phyloP scores from a whole-genome alignment of 169 alveolate genomes.

The Plasmodium gaboni region DNA sequence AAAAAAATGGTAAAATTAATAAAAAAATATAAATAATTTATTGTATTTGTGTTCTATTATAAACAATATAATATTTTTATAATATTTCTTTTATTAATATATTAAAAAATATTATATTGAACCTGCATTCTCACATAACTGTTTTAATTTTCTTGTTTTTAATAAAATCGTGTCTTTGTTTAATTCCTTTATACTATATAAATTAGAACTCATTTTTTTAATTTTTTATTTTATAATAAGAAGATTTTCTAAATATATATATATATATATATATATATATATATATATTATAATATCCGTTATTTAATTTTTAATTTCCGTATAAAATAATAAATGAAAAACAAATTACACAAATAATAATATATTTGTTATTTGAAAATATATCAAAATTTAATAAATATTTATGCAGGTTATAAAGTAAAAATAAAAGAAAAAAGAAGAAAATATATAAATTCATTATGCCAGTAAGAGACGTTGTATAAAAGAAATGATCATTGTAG shows the following conservation, averaged over 20 bases:
- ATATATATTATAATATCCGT: too few relatives aligned
- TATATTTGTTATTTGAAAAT: too few relatives aligned
- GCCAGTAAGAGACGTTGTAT: too few relatives aligned
- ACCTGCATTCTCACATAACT: conserved; percentile 60
- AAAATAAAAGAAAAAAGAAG: too few relatives aligned
- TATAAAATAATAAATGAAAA: too few relatives aligned
- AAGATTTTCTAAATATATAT: background rate
- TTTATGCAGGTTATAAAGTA: too few relatives aligned
- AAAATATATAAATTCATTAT: too few relatives aligned
- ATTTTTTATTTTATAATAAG: background rate
- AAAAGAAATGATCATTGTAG: too few relatives aligned
- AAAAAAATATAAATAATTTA: background rate
- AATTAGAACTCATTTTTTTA: conserved; percentile 39
- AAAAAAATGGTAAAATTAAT: background rate
- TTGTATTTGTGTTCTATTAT: background rate
- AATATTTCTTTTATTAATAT: background rate
- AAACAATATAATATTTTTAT: background rate
- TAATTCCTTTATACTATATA: conserved; percentile 31
- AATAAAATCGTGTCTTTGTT: conserved; percentile 70
- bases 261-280: conserved; percentile 4
- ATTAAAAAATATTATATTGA: conserved; percentile 1
- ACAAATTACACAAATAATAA: too few relatives aligned
- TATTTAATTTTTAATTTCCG: too few relatives aligned
- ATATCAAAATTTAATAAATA: too few relatives aligned
- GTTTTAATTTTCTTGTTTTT: conserved; percentile 67